Base-by-base conservation (phyloP, 225 moss, liverwort and hornwort species). In the Physcomitrium patens region DNA sequence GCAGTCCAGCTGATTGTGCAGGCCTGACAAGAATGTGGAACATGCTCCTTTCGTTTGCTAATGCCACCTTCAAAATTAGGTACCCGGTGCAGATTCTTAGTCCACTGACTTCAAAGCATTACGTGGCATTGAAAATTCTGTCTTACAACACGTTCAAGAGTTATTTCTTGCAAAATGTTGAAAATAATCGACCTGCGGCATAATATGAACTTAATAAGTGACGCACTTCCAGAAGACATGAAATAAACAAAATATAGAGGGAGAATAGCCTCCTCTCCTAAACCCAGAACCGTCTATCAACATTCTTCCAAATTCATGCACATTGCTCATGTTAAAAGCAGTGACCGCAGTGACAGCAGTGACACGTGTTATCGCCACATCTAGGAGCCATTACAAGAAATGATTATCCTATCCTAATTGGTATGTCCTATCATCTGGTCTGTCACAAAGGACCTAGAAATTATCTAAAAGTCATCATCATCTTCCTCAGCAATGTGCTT, bases 401-500 rank as follows among this genome's bases (percentile, higher is more conserved):
- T 57, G 18, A 68, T 58, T 59, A 64, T 59, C 52, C 68, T 52
- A 79, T 41, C 68, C 64, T 63, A 26, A 68, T 51, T 52, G 13
- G 53, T 72, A 66, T 37, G 31, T 37, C 31, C 4, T 37, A 37
- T 37, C 46, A 71, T 59, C 62, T 72, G 63, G 0, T 56, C 17
- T 65, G 59, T 48, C 45, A 31, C 45, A 24, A 49, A 47, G 22
- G 77, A 66, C 42, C 54, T 80, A 61, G 20, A 77, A 60, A 76
- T 42, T 45, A 65, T 41, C 84, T 86, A 88, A 67, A 96, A 94
- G 24, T 94, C 96, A 65, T 92, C 90, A 58, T 96, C 93, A 28
- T 91, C 96, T 75, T 93, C 96, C 70, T 94, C 91, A 9, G 89
- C 94, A 73, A 96, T 96, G 61, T 94, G 94, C 74, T 96, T 92